Conservation (phyloP, 2,329 filamentous ascomycete species). For the Trichoderma lentiforme region DNA sequence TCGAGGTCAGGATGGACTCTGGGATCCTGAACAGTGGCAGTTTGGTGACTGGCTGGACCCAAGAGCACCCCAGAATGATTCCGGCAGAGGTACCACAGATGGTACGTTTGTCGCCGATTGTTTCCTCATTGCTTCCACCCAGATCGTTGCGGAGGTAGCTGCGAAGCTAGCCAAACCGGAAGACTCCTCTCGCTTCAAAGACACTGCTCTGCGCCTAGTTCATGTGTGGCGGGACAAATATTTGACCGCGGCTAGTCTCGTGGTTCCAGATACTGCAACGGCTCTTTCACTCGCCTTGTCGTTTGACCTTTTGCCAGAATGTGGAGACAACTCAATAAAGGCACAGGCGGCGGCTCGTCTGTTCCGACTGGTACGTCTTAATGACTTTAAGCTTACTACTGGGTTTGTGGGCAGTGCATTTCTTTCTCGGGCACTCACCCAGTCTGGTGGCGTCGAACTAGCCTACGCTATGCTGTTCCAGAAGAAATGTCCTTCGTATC, state of each 20-base stretch:
- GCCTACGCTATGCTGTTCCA: background rate
- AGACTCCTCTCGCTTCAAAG: background rate
- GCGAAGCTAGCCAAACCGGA: background rate
- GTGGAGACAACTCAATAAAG: background rate
- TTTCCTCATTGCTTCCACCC: background rate
- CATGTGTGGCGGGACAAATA: background rate
- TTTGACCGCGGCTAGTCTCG: background rate
- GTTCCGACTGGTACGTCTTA: background rate
- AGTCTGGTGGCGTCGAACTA: background rate
- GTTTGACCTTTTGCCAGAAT: background rate
- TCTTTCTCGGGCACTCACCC: background rate
- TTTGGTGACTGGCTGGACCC: background rate
- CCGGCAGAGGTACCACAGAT: background rate
- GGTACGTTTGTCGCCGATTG: background rate
- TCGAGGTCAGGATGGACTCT: background rate
- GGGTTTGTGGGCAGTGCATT: background rate
- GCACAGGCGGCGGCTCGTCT: background rate
- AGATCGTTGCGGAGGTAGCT: background rate
- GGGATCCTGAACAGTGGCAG: background rate
- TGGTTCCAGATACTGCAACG: background rate
- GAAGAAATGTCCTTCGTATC: background rate
- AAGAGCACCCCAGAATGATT: background rate
- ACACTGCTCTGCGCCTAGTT: background rate
- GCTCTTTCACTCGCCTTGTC: background rate
- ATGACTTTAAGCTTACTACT: background rate